phyloP scores from a whole-genome alignment of 75 land plant genomes.

The Picea glauca region DNA sequence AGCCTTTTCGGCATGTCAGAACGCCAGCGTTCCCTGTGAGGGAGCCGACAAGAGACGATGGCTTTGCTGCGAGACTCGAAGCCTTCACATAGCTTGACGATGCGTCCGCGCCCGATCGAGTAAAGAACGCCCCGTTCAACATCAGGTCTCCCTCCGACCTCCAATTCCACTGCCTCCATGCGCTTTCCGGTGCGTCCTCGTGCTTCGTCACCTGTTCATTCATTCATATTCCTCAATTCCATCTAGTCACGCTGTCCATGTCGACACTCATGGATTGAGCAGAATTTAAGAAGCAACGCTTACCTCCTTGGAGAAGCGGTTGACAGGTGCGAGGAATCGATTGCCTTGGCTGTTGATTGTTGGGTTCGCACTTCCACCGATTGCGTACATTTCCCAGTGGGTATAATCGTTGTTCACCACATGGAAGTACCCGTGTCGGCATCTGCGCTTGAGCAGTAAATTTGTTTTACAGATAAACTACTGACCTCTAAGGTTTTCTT shows the following conservation, averaged over 20 bases:
- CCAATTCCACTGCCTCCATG: slow-evolving; percentile 43
- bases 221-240: background rate
- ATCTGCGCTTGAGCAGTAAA: slow-evolving; percentile 28
- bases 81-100: slow-evolving; percentile 22
- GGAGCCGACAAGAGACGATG: slow-evolving; percentile 18
- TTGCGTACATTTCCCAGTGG: slow-evolving; percentile 96
- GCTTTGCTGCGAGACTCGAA: slow-evolving; percentile 19
- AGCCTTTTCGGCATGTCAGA: slow-evolving; percentile 16
- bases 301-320: slow-evolving; percentile 66
- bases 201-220: slow-evolving; percentile 39
- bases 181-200: slow-evolving; percentile 25
- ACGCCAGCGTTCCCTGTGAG: slow-evolving; percentile 21
- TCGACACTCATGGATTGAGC: background rate
- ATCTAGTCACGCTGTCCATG: background rate
- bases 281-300: background rate
- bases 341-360: slow-evolving; percentile 92
- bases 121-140: slow-evolving; percentile 53
- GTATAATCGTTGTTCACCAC: slow-evolving; percentile 90
- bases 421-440: slow-evolving; percentile 87
- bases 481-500: background rate
- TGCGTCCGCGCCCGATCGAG: slow-evolving; percentile 20
- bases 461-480: background rate
- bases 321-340: slow-evolving; percentile 64
- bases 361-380: slow-evolving; percentile 90
- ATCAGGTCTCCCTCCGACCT: slow-evolving; percentile 42